These are phyloP conservation scores for Aspergillus fischeri DNA, from an alignment of 2,329 filamentous ascomycete genomes.

Conservation along the genomic window DNA sequence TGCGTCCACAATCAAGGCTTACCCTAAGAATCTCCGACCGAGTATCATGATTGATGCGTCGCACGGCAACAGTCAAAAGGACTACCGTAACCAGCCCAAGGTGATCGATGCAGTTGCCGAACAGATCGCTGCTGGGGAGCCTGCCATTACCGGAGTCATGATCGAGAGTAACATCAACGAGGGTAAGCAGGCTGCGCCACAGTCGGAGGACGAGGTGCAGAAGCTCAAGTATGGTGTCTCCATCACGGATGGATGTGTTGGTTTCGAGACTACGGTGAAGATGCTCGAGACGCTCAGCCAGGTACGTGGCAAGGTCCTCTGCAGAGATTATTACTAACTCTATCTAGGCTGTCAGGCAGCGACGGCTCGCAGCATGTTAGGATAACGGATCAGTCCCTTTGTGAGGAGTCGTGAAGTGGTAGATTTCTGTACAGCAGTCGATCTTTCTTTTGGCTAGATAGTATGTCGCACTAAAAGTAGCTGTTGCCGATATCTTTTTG, in stretches of 20 bases:
- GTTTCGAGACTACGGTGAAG: not conserved
- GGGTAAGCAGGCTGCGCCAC: not conserved
- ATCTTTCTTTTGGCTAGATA: not conserved
- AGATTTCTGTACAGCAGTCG: not conserved
- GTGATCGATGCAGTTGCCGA: not conserved
- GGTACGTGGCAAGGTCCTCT: not conserved
- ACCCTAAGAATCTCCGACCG: not conserved
- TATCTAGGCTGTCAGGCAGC: not conserved
- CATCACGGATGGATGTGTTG: not conserved
- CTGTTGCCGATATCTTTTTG: no score
- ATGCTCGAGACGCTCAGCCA: not conserved
- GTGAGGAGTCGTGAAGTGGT: not conserved
- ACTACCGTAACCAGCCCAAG: not conserved
- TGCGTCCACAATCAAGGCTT: not conserved
- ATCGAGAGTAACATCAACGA: not conserved
- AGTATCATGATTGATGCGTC: not conserved
- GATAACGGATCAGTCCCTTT: not conserved
- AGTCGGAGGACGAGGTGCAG: not conserved
- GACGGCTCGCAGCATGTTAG: not conserved
- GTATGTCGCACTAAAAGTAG: no score
- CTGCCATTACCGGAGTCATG: not conserved
- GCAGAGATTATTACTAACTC: not conserved
- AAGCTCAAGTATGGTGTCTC: not conserved
- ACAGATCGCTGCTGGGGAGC: not conserved
- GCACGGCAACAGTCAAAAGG: not conserved